phyloP scores from a whole-genome alignment of 2,329 filamentous ascomycete species.

The Ophiostoma himal-ulmi region DNA sequence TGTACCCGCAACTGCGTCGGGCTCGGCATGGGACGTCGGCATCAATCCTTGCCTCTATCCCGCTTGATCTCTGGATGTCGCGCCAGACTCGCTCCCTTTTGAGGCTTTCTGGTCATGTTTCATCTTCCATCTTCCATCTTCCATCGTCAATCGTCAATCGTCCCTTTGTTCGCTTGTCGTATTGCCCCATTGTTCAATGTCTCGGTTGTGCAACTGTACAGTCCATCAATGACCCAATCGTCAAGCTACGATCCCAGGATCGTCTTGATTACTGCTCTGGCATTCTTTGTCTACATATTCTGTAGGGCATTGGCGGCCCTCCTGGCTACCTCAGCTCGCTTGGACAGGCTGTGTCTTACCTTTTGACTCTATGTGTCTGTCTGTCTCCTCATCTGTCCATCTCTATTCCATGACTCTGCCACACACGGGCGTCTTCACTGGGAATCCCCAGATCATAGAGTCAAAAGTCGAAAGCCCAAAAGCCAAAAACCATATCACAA shows the following conservation, averaged over 20 bases:
- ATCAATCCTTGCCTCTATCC: neutral
- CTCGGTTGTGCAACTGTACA: neutral
- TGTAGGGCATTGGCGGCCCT: neutral
- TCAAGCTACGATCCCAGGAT: neutral
- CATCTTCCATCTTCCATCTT: too few species aligned
- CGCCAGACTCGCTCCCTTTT: neutral
- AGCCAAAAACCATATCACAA: neutral
- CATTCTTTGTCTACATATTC: neutral
- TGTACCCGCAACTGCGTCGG: too few species aligned
- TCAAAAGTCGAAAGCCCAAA: neutral
- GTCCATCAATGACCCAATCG: neutral
- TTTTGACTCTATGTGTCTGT: neutral
- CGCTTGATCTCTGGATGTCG: neutral
- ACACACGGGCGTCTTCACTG: neutral
- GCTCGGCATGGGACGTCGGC: too few species aligned
- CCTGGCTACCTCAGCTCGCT: conserved; percentile 1
- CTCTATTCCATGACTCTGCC: neutral
- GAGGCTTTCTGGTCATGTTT: neutral
- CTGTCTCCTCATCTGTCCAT: neutral
- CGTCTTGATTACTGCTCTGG: neutral
- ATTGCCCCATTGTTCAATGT: neutral
- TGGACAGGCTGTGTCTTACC: neutral
- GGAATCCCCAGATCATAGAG: neutral
- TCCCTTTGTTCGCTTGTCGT: neutral
- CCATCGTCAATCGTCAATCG: neutral